phyloP scores from a whole-genome alignment of 2,329 filamentous ascomycete genomes.

The Pseudocercospora pini-densiflorae region DNA sequence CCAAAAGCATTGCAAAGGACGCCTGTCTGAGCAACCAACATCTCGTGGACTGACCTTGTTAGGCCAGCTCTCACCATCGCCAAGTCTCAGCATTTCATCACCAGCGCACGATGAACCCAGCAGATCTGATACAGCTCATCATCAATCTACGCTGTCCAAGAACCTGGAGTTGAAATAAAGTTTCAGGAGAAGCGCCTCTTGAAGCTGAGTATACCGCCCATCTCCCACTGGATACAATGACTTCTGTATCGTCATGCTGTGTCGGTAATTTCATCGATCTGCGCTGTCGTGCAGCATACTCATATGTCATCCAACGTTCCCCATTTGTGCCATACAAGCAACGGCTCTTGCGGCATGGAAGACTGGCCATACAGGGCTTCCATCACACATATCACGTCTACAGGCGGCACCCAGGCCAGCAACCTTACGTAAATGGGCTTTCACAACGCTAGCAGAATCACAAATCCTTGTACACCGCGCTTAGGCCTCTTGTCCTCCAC shows the following conservation, averaged over 20 bases:
- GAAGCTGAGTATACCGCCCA: neutral
- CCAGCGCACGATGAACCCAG: neutral
- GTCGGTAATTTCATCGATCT: neutral
- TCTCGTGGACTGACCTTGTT: conserved; percentile 1
- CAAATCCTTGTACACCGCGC: conserved; percentile 8
- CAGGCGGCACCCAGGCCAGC: neutral
- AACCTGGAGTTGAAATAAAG: conserved; percentile 1
- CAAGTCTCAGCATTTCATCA: neutral
- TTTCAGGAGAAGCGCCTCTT: neutral
- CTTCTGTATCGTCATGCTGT: neutral
- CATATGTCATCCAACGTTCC: neutral
- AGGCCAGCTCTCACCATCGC: neutral
- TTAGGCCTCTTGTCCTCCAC: neutral
- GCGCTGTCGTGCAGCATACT: neutral
- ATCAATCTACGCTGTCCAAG: neutral
- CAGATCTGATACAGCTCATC: neutral
- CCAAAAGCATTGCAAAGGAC: neutral
- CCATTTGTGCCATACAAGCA: neutral
- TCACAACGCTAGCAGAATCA: conserved; percentile 1
- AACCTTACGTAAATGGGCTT: conserved; percentile 2
- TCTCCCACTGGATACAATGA: neutral
- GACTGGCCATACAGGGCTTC: neutral
- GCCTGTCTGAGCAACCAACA: neutral
- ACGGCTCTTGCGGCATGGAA: neutral
- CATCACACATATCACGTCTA: conserved; percentile 9